Evolutionary conservation across 2,329 filamentous ascomycete species (phyloP).

Genomic region (Dactylellina leptospora): DNA sequence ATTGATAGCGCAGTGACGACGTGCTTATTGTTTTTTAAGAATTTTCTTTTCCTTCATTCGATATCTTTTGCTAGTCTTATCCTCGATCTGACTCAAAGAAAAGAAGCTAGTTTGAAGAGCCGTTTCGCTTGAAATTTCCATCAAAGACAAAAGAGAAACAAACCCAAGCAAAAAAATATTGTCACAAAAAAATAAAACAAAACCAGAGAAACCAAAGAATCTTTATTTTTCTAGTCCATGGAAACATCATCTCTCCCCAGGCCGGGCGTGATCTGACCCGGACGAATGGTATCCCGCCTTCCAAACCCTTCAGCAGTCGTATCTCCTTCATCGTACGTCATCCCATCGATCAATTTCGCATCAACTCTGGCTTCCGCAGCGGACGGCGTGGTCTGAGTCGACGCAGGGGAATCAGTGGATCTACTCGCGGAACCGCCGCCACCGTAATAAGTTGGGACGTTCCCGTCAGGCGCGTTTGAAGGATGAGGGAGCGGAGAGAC

Average conservation of each 20-base stretch:
- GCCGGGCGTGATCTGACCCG: slow-evolving; percentile 44
- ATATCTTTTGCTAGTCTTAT: too few relatives aligned
- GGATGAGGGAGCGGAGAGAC: slow-evolving; percentile 43
- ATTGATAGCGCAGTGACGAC: too few relatives aligned
- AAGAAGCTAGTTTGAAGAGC: background rate
- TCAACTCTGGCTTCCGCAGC: slow-evolving; percentile 54
- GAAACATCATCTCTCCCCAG: slow-evolving; percentile 23
- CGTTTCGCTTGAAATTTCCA: too few relatives aligned
- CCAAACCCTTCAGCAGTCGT: slow-evolving; percentile 43
- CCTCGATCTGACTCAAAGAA: too few relatives aligned
- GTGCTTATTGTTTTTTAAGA: too few relatives aligned
- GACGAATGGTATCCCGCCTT: slow-evolving; percentile 48
- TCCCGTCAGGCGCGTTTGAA: slow-evolving; percentile 43
- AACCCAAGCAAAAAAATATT: background rate
- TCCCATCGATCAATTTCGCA: slow-evolving; percentile 57
- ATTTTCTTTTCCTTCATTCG: too few relatives aligned
- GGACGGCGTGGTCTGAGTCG: slow-evolving; percentile 54
- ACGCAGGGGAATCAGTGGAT: slow-evolving; percentile 50
- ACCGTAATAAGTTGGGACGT: slow-evolving; percentile 33
- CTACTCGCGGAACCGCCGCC: slow-evolving; percentile 20
- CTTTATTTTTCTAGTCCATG: slow-evolving; percentile 5
- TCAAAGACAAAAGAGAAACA: slow-evolving; percentile 5
- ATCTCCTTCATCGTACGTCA: slow-evolving; percentile 57
- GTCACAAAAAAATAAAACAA: slow-evolving; percentile 1
- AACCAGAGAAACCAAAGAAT: background rate